Base-by-base conservation (phyloP, 306 rosid species). In the Chamaecrista fasciculata region DNA sequence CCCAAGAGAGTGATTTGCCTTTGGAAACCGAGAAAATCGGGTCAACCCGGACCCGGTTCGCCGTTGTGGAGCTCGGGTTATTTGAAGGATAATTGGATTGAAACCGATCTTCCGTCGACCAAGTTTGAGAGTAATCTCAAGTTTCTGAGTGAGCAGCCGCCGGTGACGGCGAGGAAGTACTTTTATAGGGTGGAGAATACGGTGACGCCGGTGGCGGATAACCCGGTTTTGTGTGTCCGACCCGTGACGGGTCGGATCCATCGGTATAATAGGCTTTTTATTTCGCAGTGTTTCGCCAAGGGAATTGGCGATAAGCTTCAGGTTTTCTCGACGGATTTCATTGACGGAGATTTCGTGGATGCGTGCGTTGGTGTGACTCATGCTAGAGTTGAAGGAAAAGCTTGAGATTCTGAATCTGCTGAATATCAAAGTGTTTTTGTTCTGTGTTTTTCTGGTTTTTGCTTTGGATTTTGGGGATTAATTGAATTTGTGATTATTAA, bases 161-260 rank as follows among this genome's bases (percentile, higher is more conserved):
- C 85, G 11, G 89, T 76, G 20, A 3, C 73, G 15, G 73, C 85
- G 0, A 84, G 98, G 76, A 90, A 90, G 44, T 94, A 72, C 81
- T 90, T 94, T 34, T 94, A 94, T 43, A 86, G 97, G 47, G 99
- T 94, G 72, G 99, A 94, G 88, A 94, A 91, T 56, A 94, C 97
- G 1, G 95, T 79, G 57, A 94, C 99, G 0, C 97, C 97, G 0
- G 85, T 84, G 43, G 49, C 96, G 7, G 96, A 94, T 77, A 94
- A 91, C 67, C 97, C 95, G 0, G 34, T 91, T 11, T 1, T 94
- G 68, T 94, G 99, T 62, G 97, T 91, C 42, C 85, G 74, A 47
- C 97, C 99, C 7, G 99, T 91, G 33, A 94, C 97, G 0, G 21
- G 70, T 6, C 79, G 99, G 73, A 94, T 94, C 70, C 97, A 81